Evolutionary conservation across 805 yeast genomes (phyloP).

Genomic region (Kregervanrija pseudodelftensis): DNA sequence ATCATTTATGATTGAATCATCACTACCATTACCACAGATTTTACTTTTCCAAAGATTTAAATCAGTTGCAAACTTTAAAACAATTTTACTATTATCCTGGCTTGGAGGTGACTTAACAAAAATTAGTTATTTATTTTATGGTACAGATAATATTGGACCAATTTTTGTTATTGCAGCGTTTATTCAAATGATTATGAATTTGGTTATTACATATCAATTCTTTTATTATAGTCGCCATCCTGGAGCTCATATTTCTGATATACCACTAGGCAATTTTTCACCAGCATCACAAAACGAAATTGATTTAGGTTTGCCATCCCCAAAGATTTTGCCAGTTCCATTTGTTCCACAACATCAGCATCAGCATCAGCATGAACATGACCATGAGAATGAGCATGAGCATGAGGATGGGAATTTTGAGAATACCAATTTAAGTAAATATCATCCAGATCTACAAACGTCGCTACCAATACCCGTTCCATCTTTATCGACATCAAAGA

Average conservation of each 20-base stretch:
- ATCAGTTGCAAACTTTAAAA: constrained; percentile 72
- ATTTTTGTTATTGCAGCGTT: constrained; percentile 65
- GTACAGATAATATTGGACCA: constrained; percentile 60
- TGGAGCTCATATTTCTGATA: background rate
- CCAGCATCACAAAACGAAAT: background rate
- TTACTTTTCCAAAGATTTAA: constrained; percentile 58
- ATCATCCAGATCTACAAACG: too few relatives aligned
- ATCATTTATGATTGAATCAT: constrained; percentile 59
- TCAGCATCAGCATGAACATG: too few relatives aligned
- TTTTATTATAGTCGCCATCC: constrained; percentile 44
- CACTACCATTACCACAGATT: constrained; percentile 72
- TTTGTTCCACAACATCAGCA: too few relatives aligned
- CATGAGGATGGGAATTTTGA: too few relatives aligned
- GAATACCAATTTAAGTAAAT: too few relatives aligned
- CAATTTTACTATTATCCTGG: constrained; percentile 75
- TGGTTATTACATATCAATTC: constrained; percentile 67
- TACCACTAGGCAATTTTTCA: constrained; percentile 2
- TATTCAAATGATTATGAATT: constrained; percentile 71
- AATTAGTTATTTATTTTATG: constrained; percentile 65
- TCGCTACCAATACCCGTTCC: too few relatives aligned
- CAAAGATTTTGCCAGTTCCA: too few relatives aligned
- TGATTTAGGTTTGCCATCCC: too few relatives aligned
- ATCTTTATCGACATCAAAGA: too few relatives aligned
- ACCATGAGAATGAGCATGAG: too few relatives aligned
- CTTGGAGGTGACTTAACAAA: constrained; percentile 82